A percentile compares a stretch with the other conserved stretches of the same genome.
phyloP scores from a whole-genome alignment of 192 early-diverging fungal genomes.

The Backusella macrospora region DNA sequence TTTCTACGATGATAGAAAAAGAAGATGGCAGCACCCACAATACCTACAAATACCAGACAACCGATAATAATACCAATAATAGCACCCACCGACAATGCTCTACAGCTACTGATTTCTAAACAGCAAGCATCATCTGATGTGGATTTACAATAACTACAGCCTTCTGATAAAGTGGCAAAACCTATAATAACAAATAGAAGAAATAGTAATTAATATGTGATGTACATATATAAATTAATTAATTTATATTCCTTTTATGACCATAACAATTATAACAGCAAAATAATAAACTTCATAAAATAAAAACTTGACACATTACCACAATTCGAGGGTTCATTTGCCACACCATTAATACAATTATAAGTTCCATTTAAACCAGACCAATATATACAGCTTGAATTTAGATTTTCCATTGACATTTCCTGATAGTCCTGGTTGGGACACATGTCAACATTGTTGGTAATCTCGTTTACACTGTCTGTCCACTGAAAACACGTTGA shows the following conservation, averaged over 20 bases:
- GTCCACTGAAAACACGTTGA: constrained; percentile 35
- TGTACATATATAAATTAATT: not conserved
- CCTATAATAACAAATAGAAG: not conserved
- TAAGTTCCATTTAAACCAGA: constrained; percentile 33
- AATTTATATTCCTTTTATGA: not conserved
- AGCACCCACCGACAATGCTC: constrained; percentile 29
- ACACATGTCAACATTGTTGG: constrained; percentile 21
- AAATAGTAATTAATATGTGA: not conserved
- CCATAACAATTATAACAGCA: not conserved
- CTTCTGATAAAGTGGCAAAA: not conserved
- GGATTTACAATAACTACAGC: constrained; percentile 30
- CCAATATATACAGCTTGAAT: constrained; percentile 31
- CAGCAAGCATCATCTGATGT: constrained; percentile 34
- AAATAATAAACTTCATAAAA: not conserved
- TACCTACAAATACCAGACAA: constrained; percentile 8
- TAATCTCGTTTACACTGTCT: constrained; percentile 31
- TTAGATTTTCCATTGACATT: constrained; percentile 9
- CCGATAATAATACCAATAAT: constrained; percentile 37
- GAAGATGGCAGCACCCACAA: not conserved
- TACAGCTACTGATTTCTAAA: constrained; percentile 15
- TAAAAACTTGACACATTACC: constrained; percentile 23
- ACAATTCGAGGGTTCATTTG: constrained; percentile 43
- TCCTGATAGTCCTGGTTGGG: constrained; percentile 16
- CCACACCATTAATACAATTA: constrained; percentile 36
- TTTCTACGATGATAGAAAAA: constrained; percentile 16